Base-by-base conservation (phyloP, 73 alveolate genomes). In the Tetrahymena borealis region DNA sequence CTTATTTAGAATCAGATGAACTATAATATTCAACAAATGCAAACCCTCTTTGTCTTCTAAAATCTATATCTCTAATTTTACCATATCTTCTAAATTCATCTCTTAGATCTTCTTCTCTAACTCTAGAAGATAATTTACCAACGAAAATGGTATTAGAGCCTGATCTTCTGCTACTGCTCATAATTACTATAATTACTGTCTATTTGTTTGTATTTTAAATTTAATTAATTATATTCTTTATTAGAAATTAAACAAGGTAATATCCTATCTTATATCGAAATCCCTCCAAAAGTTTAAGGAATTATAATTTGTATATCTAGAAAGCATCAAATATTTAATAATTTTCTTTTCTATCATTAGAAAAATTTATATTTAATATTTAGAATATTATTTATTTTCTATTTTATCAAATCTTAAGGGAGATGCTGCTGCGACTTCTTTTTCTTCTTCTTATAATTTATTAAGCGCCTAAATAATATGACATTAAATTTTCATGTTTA, bases 71-170 rank as follows among this genome's bases (percentile, higher is more conserved):
- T 90, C 93, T 91, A 38, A 96, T 96, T 43, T 93, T 78, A 9
- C 98, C 98, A 91, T 79, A 96, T 60, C 90, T 94, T 39, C 91
- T 93, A 90, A 96, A 96, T 94, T 95, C 98, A 78, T 96, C 91
- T 40, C 95, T 95, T 33, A 96, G 93, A 32, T 96, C 98, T 93
- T 90, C 95, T 79, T 95, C 93, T 12, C 93, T 78, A 12, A 96
- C 94, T 41, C 91, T 91, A 32, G 97, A 96, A 38, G 96, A 90
- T 93, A 96, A 39, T 91, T 95, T 95, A 77, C 98, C 97, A 31
- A 96, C 94, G 78, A 95, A 96, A 36, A 96, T 60, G 38, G 85
- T 60, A 20, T 60, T 60, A 24, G 85, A 60, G 28, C 85, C 38
- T 60, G 85, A 60, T 60, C 85, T 60, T n/a, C 85, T 96, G 92